These are phyloP conservation scores for Syncephalastrum racemosum DNA, from an alignment of 371 early-diverging fungal species.

Conservation along the genomic window DNA sequence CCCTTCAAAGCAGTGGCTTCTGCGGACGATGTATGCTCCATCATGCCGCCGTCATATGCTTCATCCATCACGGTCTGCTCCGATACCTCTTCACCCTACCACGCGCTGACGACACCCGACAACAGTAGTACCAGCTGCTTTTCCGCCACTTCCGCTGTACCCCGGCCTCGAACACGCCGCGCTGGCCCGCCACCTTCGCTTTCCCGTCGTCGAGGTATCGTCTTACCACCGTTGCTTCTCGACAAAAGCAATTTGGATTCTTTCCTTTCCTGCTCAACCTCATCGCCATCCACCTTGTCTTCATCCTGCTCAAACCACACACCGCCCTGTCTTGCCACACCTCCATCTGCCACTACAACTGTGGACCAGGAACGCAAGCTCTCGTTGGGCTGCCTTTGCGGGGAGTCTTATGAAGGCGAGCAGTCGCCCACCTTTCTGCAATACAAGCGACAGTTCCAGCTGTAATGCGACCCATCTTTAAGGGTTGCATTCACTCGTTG, in stretches of 20 bases:
- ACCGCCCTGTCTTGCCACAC: background rate
- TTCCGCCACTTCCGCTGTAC: too few species aligned
- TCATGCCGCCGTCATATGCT: background rate
- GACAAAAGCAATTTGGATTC: background rate
- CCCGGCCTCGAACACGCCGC: too few species aligned
- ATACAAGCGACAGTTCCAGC: constrained; percentile 11
- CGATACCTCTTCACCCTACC: too few species aligned
- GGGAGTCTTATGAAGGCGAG: constrained; percentile 4
- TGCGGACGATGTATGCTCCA: background rate
- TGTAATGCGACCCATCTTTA: background rate
- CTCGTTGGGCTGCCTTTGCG: background rate
- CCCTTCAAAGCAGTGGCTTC: background rate
- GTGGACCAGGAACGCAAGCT: background rate
- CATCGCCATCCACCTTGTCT: constrained; percentile 1
- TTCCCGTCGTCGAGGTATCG: constrained; percentile 9
- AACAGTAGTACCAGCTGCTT: too few species aligned
- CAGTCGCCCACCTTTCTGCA: constrained; percentile 11
- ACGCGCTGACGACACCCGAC: too few species aligned
- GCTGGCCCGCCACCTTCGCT: constrained; percentile 2
- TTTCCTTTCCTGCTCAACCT: background rate
- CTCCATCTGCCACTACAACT: background rate
- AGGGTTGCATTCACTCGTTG: too few species aligned
- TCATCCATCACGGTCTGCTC: too few species aligned
- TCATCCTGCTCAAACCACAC: background rate
- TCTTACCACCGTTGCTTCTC: constrained; percentile 7